Percentiles rank a stretch among this genome's conserved stretches.
phyloP scores from a whole-genome alignment of 192 early-diverging fungal species.

The Lunasporangiospora selenospora region DNA sequence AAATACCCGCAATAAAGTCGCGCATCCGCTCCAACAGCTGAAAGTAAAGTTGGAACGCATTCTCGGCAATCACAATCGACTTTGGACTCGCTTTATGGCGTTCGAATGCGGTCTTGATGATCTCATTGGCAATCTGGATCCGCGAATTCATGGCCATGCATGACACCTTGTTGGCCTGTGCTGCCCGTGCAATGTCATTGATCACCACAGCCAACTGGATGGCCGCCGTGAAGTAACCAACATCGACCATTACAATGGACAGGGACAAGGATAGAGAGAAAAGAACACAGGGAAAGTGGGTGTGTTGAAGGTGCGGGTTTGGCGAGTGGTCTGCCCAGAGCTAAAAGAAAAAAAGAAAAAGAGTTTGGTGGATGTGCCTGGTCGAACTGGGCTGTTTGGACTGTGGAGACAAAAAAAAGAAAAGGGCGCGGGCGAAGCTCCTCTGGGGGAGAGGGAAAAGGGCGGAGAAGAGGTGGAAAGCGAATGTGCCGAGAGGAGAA shows the following conservation, averaged over 20 bases:
- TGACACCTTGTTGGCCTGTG: slow-evolving; percentile 40
- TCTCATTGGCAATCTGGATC: slow-evolving; percentile 46
- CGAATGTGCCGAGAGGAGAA: background rate
- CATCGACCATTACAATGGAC: slow-evolving; percentile 48
- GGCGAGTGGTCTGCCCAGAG: too few relatives aligned
- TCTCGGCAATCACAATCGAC: slow-evolving; percentile 21
- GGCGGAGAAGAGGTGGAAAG: background rate
- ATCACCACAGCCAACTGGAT: slow-evolving; percentile 33
- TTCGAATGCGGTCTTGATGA: slow-evolving; percentile 44
- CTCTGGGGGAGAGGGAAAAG: background rate
- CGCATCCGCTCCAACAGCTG: slow-evolving; percentile 40
- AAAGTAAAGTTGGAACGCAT: slow-evolving; percentile 31
- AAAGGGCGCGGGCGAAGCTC: background rate
- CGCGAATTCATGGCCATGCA: slow-evolving; percentile 45
- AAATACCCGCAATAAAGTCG: slow-evolving; percentile 43
- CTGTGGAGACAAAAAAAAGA: background rate
- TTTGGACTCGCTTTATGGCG: slow-evolving; percentile 22
- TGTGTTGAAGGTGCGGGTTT: background rate
- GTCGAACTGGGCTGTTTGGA: background rate
- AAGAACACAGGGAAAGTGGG: too few relatives aligned
- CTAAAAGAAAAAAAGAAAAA: too few relatives aligned
- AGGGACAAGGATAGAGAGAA: too few relatives aligned
- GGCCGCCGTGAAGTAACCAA: slow-evolving; percentile 30
- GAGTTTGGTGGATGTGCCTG: background rate
- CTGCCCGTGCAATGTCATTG: slow-evolving; percentile 35